Evolutionary conservation across 495 filamentous ascomycete species (phyloP), one percentile per base, ranked within the genome.

Genomic region (Lophium mytilinum): DNA sequence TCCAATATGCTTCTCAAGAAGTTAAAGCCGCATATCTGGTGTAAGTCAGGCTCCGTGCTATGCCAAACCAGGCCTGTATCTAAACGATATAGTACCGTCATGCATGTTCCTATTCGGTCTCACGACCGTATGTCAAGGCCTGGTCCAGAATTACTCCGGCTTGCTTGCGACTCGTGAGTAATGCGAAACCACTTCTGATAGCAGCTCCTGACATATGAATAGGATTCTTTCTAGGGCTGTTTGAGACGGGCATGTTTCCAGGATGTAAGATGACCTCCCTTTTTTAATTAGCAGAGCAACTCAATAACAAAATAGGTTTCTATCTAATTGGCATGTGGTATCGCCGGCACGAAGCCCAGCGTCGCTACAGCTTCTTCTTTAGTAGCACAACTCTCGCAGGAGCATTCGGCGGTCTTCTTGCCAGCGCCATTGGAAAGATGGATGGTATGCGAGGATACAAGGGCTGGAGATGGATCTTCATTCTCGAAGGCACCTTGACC

Each of bases 351-450:
- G 92, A 96, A 73, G 88, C 90, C 2, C 90, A 95, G 71, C 87
- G 86, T 66, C 81, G 92, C 18, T 96, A 88, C 70, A 85, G 81
- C 40, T 87, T 96, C 75, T 96, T 96, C 76, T 97, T 94, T 77
- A 77, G 77, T 59, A 86, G 82, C 3, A 92, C 90, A 0, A 86
- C 85, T 2, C 60, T 73, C 19, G 71, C 71, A 17, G 72, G 72
- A 11, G 72, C 72, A 14, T 74, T 74, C 48, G 72, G 72, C 15
- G 72, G 72, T 2, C 66, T 74, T 7, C 69, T 73, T 35, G 72
- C 72, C 17, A 57, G 54, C n/a, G 71, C 83, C 14, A 91, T 97
- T 48, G 88, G 87, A 21, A 89, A 92, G 67, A 90, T 83, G 82
- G 78, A 88, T 59, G 76, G 76, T 10, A 67, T 90, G 19, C 69